Evolutionary conservation across 805 yeast species (phyloP).

Genomic region (Sungouiozyma ichnusensis): DNA sequence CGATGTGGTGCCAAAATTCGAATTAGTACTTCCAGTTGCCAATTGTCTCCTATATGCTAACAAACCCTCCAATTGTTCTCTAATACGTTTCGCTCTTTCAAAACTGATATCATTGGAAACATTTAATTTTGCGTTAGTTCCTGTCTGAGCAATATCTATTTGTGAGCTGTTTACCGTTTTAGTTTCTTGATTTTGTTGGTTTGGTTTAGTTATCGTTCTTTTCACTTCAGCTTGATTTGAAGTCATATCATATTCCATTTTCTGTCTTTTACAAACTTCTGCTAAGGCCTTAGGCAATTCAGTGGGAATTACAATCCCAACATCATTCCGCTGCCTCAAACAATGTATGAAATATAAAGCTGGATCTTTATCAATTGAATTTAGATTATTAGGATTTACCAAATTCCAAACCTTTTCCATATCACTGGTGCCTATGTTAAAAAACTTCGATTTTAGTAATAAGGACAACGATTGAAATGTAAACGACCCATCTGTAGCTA

Average conservation of each 20-base stretch:
- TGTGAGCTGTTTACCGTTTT: slow-evolving; percentile 37
- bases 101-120: slow-evolving; percentile 3
- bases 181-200: slow-evolving; percentile 19
- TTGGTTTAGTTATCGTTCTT: slow-evolving; percentile 7
- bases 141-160: not conserved
- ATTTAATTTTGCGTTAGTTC: not conserved
- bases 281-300: slow-evolving; percentile 90
- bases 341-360: slow-evolving; percentile 82
- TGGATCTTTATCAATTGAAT: slow-evolving; percentile 89
- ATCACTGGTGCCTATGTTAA: slow-evolving; percentile 72
- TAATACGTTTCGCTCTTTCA: slow-evolving; percentile 23
- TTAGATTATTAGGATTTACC: slow-evolving; percentile 81
- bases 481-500: slow-evolving; percentile 77
- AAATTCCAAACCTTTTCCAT: slow-evolving; percentile 88
- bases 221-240: slow-evolving; percentile 42
- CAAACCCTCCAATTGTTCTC: slow-evolving; percentile 70
- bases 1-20: slow-evolving; percentile 33
- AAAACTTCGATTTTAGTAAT: slow-evolving; percentile 51
- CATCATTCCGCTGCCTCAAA: slow-evolving; percentile 73
- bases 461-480: slow-evolving; percentile 60
- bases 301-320: slow-evolving; percentile 76
- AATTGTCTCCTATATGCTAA: slow-evolving; percentile 65
- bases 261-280: slow-evolving; percentile 83
- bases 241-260: slow-evolving; percentile 58
- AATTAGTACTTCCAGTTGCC: slow-evolving; percentile 26